phyloP scores from a whole-genome alignment of 1,139 yeast genomes.

The Yarrowia galli region DNA sequence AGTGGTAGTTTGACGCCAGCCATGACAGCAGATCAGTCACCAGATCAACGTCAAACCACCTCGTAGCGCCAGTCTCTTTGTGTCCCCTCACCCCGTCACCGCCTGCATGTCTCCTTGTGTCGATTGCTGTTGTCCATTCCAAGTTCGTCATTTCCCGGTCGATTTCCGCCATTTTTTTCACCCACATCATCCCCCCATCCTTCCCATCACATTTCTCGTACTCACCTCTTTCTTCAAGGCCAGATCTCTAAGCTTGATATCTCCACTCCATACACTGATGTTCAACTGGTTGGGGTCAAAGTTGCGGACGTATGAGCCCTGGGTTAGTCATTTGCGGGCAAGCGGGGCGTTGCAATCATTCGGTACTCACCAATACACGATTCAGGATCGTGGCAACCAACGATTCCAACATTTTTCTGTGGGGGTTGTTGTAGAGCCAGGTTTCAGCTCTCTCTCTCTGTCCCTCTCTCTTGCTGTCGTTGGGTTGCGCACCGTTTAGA shows the following conservation, averaged over 20 bases:
- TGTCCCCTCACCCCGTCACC: too few relatives aligned
- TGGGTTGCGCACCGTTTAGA: slow-evolving; percentile 21
- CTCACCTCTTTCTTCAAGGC: slow-evolving; percentile 70
- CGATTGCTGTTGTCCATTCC: too few relatives aligned
- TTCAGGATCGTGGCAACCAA: slow-evolving; percentile 42
- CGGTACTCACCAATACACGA: slow-evolving; percentile 41
- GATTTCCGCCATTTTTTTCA: neutral
- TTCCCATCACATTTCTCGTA: neutral
- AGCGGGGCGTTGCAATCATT: too few relatives aligned
- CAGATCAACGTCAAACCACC: too few relatives aligned
- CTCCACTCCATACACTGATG: slow-evolving; percentile 98
- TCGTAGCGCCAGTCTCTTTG: too few relatives aligned
- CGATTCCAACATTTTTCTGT: slow-evolving; percentile 41
- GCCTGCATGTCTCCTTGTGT: too few relatives aligned
- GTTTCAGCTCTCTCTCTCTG: too few relatives aligned
- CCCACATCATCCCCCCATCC: neutral
- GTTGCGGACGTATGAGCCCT: slow-evolving; percentile 83
- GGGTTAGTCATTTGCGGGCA: neutral
- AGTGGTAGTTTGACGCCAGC: too few relatives aligned
- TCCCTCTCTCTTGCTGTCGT: slow-evolving; percentile 10
- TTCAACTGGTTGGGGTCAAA: slow-evolving; percentile 94
- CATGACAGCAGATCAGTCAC: too few relatives aligned
- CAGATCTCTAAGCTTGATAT: slow-evolving; percentile 81
- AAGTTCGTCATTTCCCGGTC: neutral
- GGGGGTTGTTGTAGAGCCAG: neutral